Conservation (phyloP, 352 stramenopile genomes). For the Phytopythium delawarense region DNA sequence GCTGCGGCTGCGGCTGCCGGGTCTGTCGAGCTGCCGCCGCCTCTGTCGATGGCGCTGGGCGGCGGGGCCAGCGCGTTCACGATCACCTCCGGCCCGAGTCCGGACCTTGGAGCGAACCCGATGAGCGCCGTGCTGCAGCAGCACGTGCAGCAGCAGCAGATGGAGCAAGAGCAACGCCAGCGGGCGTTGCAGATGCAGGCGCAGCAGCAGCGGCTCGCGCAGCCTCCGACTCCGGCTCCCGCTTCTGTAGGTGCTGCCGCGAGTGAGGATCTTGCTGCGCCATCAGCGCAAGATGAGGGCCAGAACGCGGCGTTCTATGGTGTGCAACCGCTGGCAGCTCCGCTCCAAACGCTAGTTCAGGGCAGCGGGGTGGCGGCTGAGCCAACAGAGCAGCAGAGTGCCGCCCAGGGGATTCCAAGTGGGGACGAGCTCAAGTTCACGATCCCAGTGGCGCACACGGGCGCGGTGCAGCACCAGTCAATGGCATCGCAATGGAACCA, state of each 20-base stretch:
- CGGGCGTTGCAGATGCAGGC: constrained; percentile 11
- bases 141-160: constrained; percentile 19
- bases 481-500: neutral
- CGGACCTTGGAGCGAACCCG: neutral
- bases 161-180: constrained; percentile 19
- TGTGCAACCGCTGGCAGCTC: neutral
- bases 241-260: neutral
- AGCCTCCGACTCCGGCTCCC: neutral
- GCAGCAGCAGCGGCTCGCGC: constrained; percentile 6
- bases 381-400: neutral
- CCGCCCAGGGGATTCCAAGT: neutral
- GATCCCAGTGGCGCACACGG: neutral
- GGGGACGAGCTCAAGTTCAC: neutral
- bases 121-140: constrained; percentile 12
- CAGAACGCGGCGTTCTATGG: neutral
- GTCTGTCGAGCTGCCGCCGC: neutral
- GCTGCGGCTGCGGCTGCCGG: neutral
- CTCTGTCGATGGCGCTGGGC: constrained; percentile 2
- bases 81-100: neutral
- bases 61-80: neutral
- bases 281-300: neutral
- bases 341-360: neutral
- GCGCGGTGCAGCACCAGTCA: neutral
- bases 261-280: neutral
- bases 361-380: neutral